phyloP scores from a whole-genome alignment of 2,329 filamentous ascomycete genomes.

The Colletotrichum orbiculare region DNA sequence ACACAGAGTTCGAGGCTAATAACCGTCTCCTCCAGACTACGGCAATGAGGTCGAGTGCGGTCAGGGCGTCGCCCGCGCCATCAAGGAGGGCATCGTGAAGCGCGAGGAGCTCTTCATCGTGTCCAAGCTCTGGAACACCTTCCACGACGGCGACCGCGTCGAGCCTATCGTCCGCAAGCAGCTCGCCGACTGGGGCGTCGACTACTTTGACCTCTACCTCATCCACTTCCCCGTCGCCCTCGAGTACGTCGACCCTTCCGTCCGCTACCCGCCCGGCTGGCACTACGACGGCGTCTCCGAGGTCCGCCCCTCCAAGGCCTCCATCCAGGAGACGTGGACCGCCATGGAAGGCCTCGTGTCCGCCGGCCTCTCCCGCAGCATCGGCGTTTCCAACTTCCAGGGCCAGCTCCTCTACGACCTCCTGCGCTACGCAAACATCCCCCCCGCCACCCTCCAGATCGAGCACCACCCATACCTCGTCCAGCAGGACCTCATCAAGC shows the following conservation, averaged over 20 bases:
- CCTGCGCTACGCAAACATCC: slow-evolving; percentile 79
- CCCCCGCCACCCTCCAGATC: slow-evolving; percentile 83
- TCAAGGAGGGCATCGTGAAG: slow-evolving; percentile 83
- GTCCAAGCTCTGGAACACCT: slow-evolving; percentile 93
- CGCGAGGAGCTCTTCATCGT: slow-evolving; percentile 91
- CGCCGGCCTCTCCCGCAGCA: slow-evolving; percentile 74
- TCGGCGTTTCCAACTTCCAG: slow-evolving; percentile 88
- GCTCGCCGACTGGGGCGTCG: slow-evolving; percentile 83
- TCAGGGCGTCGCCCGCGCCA: slow-evolving; percentile 80
- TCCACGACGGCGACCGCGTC: slow-evolving; percentile 84
- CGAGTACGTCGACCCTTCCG: slow-evolving; percentile 83
- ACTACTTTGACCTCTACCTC: slow-evolving; percentile 91
- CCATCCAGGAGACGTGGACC: slow-evolving; percentile 84
- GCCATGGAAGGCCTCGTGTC: slow-evolving; percentile 82
- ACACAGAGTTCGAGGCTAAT: slow-evolving; percentile 7
- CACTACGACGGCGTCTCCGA: slow-evolving; percentile 71
- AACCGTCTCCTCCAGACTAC: slow-evolving; percentile 68
- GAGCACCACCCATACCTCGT: slow-evolving; percentile 92
- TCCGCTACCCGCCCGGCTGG: slow-evolving; percentile 86
- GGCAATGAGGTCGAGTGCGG: slow-evolving; percentile 85
- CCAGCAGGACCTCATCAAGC: slow-evolving; percentile 76
- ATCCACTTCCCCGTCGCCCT: slow-evolving; percentile 91
- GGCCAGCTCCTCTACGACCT: slow-evolving; percentile 81
- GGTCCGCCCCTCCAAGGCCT: slow-evolving; percentile 73
- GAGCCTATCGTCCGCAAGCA: slow-evolving; percentile 81